A percentile compares a stretch with the other conserved stretches of the same genome.
phyloP scores from a whole-genome alignment of 2,329 filamentous ascomycete genomes.

The Sordariomycetes sp. region DNA sequence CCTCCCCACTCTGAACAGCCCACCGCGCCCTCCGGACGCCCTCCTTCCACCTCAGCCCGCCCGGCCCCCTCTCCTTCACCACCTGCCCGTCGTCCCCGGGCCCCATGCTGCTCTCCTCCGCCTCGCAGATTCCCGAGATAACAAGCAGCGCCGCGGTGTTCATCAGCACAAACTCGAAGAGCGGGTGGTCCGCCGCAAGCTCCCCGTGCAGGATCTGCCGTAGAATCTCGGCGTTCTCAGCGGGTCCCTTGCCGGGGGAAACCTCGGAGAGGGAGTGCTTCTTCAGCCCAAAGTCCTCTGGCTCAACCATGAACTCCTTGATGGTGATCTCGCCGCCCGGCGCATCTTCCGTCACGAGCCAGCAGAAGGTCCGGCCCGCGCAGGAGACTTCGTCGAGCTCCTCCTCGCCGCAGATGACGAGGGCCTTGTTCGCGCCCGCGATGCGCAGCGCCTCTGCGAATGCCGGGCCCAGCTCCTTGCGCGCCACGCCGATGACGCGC shows the following conservation, averaged over 20 bases:
- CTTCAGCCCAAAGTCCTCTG: slow-evolving; percentile 76
- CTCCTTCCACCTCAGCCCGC: slow-evolving; percentile 86
- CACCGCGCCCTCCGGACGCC: slow-evolving; percentile 77
- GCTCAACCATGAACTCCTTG: slow-evolving; percentile 65
- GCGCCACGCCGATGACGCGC: slow-evolving; percentile 83
- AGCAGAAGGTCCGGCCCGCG: slow-evolving; percentile 78
- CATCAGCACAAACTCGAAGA: slow-evolving; percentile 86
- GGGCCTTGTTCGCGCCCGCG: slow-evolving; percentile 64
- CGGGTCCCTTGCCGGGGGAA: slow-evolving; percentile 71
- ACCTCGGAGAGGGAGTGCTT: slow-evolving; percentile 64
- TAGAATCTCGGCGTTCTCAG: slow-evolving; percentile 78
- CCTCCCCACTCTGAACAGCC: slow-evolving; percentile 76
- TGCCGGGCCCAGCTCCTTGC: slow-evolving; percentile 72
- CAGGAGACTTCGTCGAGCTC: slow-evolving; percentile 93
- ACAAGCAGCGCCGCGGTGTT: slow-evolving; percentile 87
- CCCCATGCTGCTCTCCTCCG: slow-evolving; percentile 68
- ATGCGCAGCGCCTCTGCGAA: slow-evolving; percentile 77
- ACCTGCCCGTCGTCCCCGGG: slow-evolving; percentile 69
- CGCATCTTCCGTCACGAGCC: slow-evolving; percentile 50
- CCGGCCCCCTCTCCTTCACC: slow-evolving; percentile 70
- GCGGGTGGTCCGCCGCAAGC: slow-evolving; percentile 62
- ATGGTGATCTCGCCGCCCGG: slow-evolving; percentile 33
- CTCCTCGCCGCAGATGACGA: slow-evolving; percentile 88
- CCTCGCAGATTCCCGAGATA: slow-evolving; percentile 73
- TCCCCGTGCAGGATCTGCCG: slow-evolving; percentile 63